Base-by-base conservation (phyloP, 371 early-diverging fungal species). In the Apophysomyces trapeziformis region DNA sequence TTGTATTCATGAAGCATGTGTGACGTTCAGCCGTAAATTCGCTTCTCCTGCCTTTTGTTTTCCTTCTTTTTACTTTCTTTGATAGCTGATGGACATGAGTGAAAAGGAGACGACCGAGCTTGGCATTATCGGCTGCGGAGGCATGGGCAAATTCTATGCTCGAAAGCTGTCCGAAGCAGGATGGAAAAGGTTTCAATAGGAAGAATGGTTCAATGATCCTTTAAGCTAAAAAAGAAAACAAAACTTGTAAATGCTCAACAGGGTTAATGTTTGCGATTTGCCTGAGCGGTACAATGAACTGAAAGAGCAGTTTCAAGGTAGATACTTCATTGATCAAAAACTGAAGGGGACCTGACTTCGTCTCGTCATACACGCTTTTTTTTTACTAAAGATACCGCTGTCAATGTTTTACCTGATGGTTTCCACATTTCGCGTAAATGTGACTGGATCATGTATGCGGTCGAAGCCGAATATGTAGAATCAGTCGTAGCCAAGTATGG, bases 131-230 rank as follows among this genome's bases (percentile, higher is more conserved):
- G 92, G 93, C 37, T 84, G 91, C 64, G 97, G 98, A 64, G 97
- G 95, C 74, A 98, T 98, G 97, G 98, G 97, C 32, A 84, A 89
- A 39, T 89, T 97, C 45, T 98, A 97, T 68, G 96, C 95, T 1
- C 75, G 79, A 18, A 74, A 80, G 39, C 85, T 97, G 39, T 69
- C 79, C 16, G 74, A 83, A 38, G 90, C 92, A 8, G 96, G 96
- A 9, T 96, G 91, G 90, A 89, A 90, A 71, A 80, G 83, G 92
- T 89, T 63, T 56, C 9, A 14, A 38, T 38, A 26, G 32, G 32
- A 26, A 26, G 32, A 26, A 26, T 26, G 32, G 32, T 26, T 26
- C 32, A 26, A 26, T 26, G 32, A 26, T 26, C 32, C 32, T 26
- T 26, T 26, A 26, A 26, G 35, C 38, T 13, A 56, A 41, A 56